phyloP scores from a whole-genome alignment of 75 land plant species.

The Larix kaempferi region DNA sequence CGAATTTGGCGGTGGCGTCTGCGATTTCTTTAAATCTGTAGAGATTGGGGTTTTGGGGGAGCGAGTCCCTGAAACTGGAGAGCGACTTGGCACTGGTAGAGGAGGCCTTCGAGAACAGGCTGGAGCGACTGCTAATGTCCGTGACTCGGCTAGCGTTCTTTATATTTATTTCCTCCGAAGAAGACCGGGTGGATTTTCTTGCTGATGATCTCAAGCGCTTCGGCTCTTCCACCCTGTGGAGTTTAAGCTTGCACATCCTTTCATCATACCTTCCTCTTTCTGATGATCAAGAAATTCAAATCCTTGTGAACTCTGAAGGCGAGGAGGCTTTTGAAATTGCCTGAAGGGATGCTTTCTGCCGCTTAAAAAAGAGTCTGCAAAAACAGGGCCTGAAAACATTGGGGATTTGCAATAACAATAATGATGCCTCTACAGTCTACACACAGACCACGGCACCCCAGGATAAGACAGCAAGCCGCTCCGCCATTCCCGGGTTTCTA shows the following conservation, averaged over 20 bases:
- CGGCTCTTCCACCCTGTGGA: neutral
- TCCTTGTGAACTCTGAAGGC: too few species aligned
- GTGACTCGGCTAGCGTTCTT: neutral
- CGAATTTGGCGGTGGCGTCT: slow-evolving; percentile 14
- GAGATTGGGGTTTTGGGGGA: slow-evolving; percentile 9
- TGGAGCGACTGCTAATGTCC: neutral
- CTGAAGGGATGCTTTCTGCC: too few species aligned
- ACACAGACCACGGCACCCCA: too few species aligned
- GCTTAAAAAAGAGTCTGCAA: too few species aligned
- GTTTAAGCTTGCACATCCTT: neutral
- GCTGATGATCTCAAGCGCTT: neutral
- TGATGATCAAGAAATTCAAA: too few species aligned
- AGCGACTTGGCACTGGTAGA: neutral
- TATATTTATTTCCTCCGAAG: too few species aligned
- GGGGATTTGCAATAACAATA: too few species aligned
- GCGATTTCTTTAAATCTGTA: slow-evolving; percentile 14
- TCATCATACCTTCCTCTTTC: neutral
- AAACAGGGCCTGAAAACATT: too few species aligned
- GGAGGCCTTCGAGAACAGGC: neutral
- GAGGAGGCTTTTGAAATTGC: too few species aligned
- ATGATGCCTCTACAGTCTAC: too few species aligned
- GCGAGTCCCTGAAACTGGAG: neutral
- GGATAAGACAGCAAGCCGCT: too few species aligned
- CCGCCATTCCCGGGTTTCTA: too few species aligned
- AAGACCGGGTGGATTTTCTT: neutral